These are phyloP conservation scores for Paraconiothyrium sp. DNA, from an alignment of 2,329 filamentous ascomycete species.

Conservation along the genomic window DNA sequence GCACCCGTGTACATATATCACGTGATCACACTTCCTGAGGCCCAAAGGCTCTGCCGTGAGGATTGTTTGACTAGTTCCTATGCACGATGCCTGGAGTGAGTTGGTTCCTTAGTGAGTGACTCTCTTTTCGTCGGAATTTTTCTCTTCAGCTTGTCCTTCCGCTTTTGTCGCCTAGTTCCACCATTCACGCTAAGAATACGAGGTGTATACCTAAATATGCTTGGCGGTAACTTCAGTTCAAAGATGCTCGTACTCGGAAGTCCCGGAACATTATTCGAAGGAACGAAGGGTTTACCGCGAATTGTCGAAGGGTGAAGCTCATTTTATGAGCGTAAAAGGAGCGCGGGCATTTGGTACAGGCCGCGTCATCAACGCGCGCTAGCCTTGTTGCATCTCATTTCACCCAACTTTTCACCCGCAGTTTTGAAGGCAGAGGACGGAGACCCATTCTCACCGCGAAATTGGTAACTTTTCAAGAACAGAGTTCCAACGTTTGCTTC, in stretches of 20 bases:
- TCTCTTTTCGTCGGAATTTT: too few species aligned
- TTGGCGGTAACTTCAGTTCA: not conserved
- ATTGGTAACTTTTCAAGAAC: too few species aligned
- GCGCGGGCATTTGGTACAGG: not conserved
- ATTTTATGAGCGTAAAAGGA: not conserved
- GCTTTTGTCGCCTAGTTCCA: not conserved
- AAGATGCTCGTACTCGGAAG: not conserved
- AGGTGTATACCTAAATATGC: not conserved
- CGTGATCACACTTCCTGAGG: too few species aligned
- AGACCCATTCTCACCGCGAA: not conserved
- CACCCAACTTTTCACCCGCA: not conserved
- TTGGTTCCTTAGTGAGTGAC: too few species aligned
- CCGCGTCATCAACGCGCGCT: conserved; percentile 11
- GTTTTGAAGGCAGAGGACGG: not conserved
- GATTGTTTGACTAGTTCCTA: too few species aligned
- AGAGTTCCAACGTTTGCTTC: not conserved
- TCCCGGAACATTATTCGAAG: not conserved
- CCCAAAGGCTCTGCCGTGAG: too few species aligned
- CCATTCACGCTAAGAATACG: not conserved
- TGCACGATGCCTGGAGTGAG: too few species aligned
- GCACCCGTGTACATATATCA: too few species aligned
- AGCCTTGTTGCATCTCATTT: not conserved
- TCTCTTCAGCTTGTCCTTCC: too few species aligned
- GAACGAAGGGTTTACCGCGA: too few species aligned
- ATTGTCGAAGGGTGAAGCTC: too few species aligned